Conservation (phyloP, 331 rosid species). For the Malus hybrid region DNA sequence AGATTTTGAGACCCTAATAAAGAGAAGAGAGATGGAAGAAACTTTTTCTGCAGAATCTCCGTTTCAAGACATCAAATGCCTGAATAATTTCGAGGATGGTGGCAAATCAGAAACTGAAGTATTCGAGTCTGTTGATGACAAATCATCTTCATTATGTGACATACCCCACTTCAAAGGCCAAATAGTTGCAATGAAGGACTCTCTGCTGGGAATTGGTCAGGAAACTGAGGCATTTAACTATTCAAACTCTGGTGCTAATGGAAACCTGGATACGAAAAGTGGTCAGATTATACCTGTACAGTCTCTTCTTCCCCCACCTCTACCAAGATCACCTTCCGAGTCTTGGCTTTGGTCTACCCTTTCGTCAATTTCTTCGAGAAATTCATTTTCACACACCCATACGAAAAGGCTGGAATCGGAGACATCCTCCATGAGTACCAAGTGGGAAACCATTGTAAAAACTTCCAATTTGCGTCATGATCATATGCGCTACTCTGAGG, state of each 20-base stretch:
- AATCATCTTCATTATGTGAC: constrained; percentile 19
- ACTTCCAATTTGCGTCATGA: constrained; percentile 60
- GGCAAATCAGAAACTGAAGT: constrained; percentile 24
- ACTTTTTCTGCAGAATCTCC: constrained; percentile 24
- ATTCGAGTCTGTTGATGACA: constrained; percentile 23
- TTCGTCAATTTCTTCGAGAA: constrained; percentile 47
- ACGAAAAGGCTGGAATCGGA: constrained; percentile 35
- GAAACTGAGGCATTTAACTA: constrained; percentile 11
- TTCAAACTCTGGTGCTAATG: constrained; percentile 18
- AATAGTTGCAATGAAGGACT: constrained; percentile 18
- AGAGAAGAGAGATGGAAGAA: constrained; percentile 23
- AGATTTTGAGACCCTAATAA: constrained; percentile 15
- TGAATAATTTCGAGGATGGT: constrained; percentile 25
- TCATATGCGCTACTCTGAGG: constrained; percentile 86
- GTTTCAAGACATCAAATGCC: constrained; percentile 30
- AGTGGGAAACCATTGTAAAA: constrained; percentile 96
- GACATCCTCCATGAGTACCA: constrained; percentile 35
- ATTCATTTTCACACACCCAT: constrained; percentile 23
- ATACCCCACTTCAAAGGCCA: constrained; percentile 22
- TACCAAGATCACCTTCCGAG: constrained; percentile 90
- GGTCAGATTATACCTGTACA: constrained; percentile 24
- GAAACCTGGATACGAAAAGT: constrained; percentile 9
- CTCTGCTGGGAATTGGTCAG: constrained; percentile 12
- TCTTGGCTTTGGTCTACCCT: constrained; percentile 93
- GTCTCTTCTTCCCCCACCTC: constrained; percentile 66